These are phyloP conservation scores for Cyberlindnera galapagoensis DNA, from an alignment of 805 yeast species.

Conservation along the genomic window DNA sequence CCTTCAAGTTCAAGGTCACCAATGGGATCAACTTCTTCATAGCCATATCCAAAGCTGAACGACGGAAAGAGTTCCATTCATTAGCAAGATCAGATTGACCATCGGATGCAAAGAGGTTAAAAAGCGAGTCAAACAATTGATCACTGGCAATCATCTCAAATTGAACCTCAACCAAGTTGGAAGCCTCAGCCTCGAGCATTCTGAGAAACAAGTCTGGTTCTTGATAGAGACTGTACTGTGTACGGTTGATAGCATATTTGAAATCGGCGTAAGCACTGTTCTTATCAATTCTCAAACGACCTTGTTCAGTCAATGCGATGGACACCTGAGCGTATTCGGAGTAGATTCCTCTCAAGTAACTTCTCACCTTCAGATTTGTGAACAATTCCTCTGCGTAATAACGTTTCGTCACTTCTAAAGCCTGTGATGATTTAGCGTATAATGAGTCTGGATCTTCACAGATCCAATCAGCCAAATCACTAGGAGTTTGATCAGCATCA, in stretches of 20 bases:
- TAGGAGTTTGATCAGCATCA: slow-evolving; percentile 58
- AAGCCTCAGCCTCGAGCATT: slow-evolving; percentile 86
- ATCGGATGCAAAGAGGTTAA: slow-evolving; percentile 60
- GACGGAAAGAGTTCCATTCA: slow-evolving; percentile 78
- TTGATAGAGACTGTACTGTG: slow-evolving; percentile 63
- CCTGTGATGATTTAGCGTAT: slow-evolving; percentile 53
- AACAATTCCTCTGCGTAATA: slow-evolving; percentile 74
- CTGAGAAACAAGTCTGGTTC: slow-evolving; percentile 80
- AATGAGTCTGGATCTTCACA: slow-evolving; percentile 32
- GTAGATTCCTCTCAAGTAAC: slow-evolving; percentile 57
- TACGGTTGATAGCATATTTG: slow-evolving; percentile 81
- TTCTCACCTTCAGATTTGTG: slow-evolving; percentile 75
- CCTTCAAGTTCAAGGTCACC: slow-evolving; percentile 73
- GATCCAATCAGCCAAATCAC: slow-evolving; percentile 44
- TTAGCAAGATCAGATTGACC: slow-evolving; percentile 69
- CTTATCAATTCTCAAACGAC: slow-evolving; percentile 67
- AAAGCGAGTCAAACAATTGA: slow-evolving; percentile 38
- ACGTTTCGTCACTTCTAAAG: slow-evolving; percentile 66
- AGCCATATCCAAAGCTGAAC: slow-evolving; percentile 57
- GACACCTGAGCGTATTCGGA: slow-evolving; percentile 61
- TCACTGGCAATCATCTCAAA: slow-evolving; percentile 39
- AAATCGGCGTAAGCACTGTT: slow-evolving; percentile 81
- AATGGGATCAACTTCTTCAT: slow-evolving; percentile 60
- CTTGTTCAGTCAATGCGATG: slow-evolving; percentile 78
- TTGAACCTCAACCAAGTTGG: slow-evolving; percentile 63